Percentiles rank a stretch among this genome's conserved stretches.
phyloP scores from a whole-genome alignment of 495 filamentous ascomycete species.

The Neohortaea acidophila region DNA sequence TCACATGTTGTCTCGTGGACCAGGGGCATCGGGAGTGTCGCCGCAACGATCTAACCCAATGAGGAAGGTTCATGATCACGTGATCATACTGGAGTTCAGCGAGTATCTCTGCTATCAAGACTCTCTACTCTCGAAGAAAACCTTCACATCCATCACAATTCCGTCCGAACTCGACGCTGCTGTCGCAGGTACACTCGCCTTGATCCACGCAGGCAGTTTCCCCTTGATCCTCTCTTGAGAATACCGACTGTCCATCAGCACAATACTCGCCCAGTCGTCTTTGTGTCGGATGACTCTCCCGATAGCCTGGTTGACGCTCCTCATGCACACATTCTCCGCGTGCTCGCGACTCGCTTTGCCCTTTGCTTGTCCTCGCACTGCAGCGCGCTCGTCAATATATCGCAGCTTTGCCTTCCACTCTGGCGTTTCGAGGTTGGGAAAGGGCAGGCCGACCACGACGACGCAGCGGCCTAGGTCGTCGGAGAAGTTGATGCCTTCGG shows the following conservation, averaged over 20 bases:
- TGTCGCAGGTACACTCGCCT: slow-evolving; percentile 38
- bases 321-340: slow-evolving; percentile 92
- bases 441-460: slow-evolving; percentile 77
- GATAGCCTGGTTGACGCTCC: slow-evolving; percentile 92
- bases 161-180: slow-evolving; percentile 30
- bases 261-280: slow-evolving; percentile 76
- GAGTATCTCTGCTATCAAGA: too few species aligned
- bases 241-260: slow-evolving; percentile 73
- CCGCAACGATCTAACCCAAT: too few species aligned
- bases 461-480: slow-evolving; percentile 81
- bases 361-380: slow-evolving; percentile 14
- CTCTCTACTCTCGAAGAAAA: slow-evolving; percentile 28
- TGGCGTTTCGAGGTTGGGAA: slow-evolving; percentile 75
- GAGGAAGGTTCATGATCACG: too few species aligned
- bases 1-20: too few species aligned
- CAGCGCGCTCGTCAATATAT: slow-evolving; percentile 60
- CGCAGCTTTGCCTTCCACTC: slow-evolving; percentile 87
- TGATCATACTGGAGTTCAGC: too few species aligned
- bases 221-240: slow-evolving; percentile 46
- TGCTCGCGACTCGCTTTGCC: slow-evolving; percentile 64
- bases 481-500: slow-evolving; percentile 96
- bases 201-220: slow-evolving; percentile 87
- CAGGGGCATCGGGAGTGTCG: too few species aligned
- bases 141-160: slow-evolving; percentile 39
- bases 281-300: slow-evolving; percentile 82